A percentile compares a stretch with the other conserved stretches of the same genome.
These are phyloP conservation scores for Alternaria burnsii DNA, from an alignment of 2,329 filamentous ascomycete species.

Conservation along the genomic window DNA sequence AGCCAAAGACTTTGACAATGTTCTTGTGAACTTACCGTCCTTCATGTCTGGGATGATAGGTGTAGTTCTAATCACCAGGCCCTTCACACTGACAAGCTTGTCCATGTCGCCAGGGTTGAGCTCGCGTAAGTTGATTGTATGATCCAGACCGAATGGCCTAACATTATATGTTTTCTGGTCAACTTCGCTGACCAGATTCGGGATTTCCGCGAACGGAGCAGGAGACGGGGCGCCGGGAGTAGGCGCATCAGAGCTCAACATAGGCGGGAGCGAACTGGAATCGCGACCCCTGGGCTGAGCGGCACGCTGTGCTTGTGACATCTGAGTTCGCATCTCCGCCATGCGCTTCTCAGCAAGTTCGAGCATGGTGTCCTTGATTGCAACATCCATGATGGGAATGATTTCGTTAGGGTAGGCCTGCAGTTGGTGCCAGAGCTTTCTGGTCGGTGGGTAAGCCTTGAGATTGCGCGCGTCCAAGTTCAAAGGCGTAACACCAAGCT, in stretches of 20 bases:
- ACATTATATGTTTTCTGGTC: slow-evolving; percentile 83
- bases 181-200: slow-evolving; percentile 80
- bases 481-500: slow-evolving; percentile 81
- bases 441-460: slow-evolving; percentile 89
- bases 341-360: slow-evolving; percentile 85
- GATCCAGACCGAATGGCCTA: slow-evolving; percentile 86
- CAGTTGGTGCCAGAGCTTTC: slow-evolving; percentile 94
- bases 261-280: slow-evolving; percentile 76
- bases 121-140: slow-evolving; percentile 88
- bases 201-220: slow-evolving; percentile 58
- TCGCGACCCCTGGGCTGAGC: slow-evolving; percentile 53
- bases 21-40: slow-evolving; percentile 61
- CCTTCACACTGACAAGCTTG: slow-evolving; percentile 93
- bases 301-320: slow-evolving; percentile 65
- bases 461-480: slow-evolving; percentile 90
- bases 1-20: slow-evolving; percentile 10
- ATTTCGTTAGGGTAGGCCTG: slow-evolving; percentile 96
- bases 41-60: slow-evolving; percentile 99
- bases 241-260: slow-evolving; percentile 81
- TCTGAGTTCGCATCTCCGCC: slow-evolving; percentile 67
- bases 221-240: slow-evolving; percentile 46
- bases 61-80: slow-evolving; percentile 92
- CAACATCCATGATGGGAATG: slow-evolving; percentile 94
- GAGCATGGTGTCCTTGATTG: slow-evolving; percentile 90
- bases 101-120: slow-evolving; percentile 97